phyloP scores from a whole-genome alignment of 768 basidiomycete species.

The Podaxis mareebaensis region DNA sequence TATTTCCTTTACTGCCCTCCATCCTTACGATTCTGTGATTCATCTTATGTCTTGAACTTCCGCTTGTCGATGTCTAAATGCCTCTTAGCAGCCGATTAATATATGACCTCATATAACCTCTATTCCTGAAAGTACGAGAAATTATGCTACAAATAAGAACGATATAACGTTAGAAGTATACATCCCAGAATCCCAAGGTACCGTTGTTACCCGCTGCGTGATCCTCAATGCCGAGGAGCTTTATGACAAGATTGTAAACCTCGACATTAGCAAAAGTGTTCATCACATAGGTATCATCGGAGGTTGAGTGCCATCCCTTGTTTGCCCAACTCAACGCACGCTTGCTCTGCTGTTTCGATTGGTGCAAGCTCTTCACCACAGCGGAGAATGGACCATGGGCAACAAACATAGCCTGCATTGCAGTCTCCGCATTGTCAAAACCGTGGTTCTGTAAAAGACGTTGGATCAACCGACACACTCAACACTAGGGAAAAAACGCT shows the following conservation, averaged over 20 bases:
- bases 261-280: conserved; percentile 85
- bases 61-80: background rate
- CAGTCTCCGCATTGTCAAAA: conserved; percentile 74
- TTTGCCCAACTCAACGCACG: conserved; percentile 20
- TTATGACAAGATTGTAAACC: conserved; percentile 80
- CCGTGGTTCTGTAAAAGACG: conserved; percentile 69
- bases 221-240: conserved; percentile 64
- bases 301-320: conserved; percentile 69
- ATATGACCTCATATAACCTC: background rate
- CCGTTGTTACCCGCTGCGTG: conserved; percentile 70
- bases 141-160: background rate
- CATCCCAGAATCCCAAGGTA: conserved; percentile 81
- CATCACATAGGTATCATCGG: conserved; percentile 69
- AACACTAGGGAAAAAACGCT: conserved; percentile 27
- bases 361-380: conserved; percentile 60
- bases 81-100: background rate
- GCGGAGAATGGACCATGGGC: conserved; percentile 88
- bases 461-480: background rate
- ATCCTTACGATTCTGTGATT: background rate
- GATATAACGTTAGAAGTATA: conserved; percentile 49
- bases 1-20: background rate
- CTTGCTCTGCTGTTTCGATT: conserved; percentile 24
- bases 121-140: background rate
- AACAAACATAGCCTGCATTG: conserved; percentile 91
- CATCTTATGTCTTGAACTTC: background rate